Base-by-base conservation (phyloP, 1,284 basidiomycete genomes). In the Apiotrichum siamense region DNA sequence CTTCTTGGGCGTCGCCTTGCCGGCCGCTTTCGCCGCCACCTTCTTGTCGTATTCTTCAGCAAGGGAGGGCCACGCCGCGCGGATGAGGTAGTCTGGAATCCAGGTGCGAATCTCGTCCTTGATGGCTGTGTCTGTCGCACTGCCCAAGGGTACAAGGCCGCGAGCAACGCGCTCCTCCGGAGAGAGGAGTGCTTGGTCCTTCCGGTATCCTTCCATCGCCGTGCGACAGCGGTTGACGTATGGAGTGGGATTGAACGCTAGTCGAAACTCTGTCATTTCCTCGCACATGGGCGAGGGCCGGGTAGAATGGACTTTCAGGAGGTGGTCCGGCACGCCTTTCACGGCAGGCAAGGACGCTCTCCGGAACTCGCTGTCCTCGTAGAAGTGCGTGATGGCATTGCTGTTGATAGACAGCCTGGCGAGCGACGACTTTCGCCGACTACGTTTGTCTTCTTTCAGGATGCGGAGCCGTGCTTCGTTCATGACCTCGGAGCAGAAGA, bases 141-240 rank as follows among this genome's bases (percentile, higher is more conserved):
- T 15, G 2, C 23, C 11, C 12, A 35, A 11, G 3, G 36, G 59
- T 0, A 62, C 59, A 10, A 77, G 62, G 0, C 66, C 65, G 11
- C 66, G 44, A 5, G 40, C 42, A 7, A 44, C 42, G 5, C 59
- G 49, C 17, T 58, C 50, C 4, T 44, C 51, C 0, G 45, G 23
- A 3, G 62, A 37, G 3, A 67, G 54, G 11, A 59, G 47, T 7
- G 55, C 55, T 0, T 63, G 66, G 44, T 67, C 64, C 0, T 52
- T 27, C 4, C 66, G 49, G 7, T 40, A 67, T 61, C 69, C 76
- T 2, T 50, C 29, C 71, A 75, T 75, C 0, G 60, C 61, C 5
- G 26, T 47, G 1, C 60, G 64, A 41, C 63, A 64, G 3, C 66
- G 55, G 3, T 52, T 33, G 7, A 57, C 54, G 52, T 64, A 69